Base-by-base conservation (phyloP, 2,329 filamentous ascomycete genomes). In the Mycosphaerella arachidis region DNA sequence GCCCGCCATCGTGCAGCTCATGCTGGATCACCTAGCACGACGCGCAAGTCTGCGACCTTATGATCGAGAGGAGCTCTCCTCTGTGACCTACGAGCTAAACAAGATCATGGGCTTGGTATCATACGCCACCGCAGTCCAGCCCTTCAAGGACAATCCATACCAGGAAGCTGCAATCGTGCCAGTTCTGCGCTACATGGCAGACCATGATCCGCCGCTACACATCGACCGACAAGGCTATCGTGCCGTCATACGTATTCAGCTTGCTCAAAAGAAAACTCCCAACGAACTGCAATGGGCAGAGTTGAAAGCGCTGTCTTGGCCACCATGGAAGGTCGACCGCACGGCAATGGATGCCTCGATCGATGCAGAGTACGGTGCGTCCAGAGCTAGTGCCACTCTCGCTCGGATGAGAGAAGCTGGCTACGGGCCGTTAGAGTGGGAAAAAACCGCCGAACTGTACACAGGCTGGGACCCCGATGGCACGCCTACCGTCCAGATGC, bases 241-340 rank as follows among this genome's bases (percentile, higher is more conserved):
- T 57, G 82, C 81, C 30, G 74, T 87, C 16, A 73, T 79, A 35
- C 76, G 77, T 1, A 77, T 84, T n/a, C 84, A 87, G 66, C 72
- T 87, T 12, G 79, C 81, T 6, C 83, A 83, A 57, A 75, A 74
- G 48, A 87, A 87, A 70, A 85, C 83, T 0, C 40, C 66, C 0
- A 72, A 75, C 30, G 85, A 88, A 67, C 78, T 75, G 30, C 77
- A 83, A 60, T 87, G 84, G 79, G 84, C 84, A 2, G 74, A 77
- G 48, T 74, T 86, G 20, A 86, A 87, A 73, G 78, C 83, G 2
- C 73, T 78, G 8, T 84, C 82, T 7, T 88, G 85, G 85, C 85
- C 85, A 13, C 85, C 85, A 0, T 88, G 84, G 84, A 86, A 86
- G 70, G 80, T 84, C 67, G 81, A 84, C 51, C 82, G 78, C 56